Evolutionary conservation across 2,329 filamentous ascomycete species (phyloP).

Genomic region (Davidsoniella eucalypti): DNA sequence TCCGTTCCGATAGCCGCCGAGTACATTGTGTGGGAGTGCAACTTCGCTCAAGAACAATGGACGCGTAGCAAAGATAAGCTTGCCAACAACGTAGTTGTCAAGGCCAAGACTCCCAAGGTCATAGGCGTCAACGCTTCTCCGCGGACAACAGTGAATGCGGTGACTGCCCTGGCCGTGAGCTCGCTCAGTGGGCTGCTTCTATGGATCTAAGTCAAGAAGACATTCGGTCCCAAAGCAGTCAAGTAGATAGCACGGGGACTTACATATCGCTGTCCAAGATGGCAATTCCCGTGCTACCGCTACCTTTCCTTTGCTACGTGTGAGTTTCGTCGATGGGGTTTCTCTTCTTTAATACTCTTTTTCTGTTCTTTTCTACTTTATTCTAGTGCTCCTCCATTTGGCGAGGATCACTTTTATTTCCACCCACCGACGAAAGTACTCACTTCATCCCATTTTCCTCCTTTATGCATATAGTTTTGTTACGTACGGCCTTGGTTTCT

Average conservation of each 20-base stretch:
- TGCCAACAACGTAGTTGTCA: constrained; percentile 21
- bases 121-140: constrained; percentile 12
- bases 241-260: no score
- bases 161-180: background rate
- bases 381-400: background rate
- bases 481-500: background rate
- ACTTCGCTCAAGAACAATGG: constrained; percentile 20
- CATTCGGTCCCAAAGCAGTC: background rate
- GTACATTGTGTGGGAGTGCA: constrained; percentile 22
- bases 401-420: background rate
- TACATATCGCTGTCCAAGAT: background rate
- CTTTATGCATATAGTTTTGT: background rate
- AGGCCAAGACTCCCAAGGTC: constrained; percentile 18
- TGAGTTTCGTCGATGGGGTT: background rate
- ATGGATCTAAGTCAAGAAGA: background rate
- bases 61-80: constrained; percentile 18
- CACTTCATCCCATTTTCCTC: background rate
- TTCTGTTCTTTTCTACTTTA: background rate
- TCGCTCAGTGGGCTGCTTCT: background rate
- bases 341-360: background rate
- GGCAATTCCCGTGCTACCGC: background rate
- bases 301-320: background rate
- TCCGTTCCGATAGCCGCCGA: constrained; percentile 19
- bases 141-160: background rate
- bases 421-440: background rate